Conservation (phyloP, 176 grass and related monocot species). For the Carex scoparia region DNA sequence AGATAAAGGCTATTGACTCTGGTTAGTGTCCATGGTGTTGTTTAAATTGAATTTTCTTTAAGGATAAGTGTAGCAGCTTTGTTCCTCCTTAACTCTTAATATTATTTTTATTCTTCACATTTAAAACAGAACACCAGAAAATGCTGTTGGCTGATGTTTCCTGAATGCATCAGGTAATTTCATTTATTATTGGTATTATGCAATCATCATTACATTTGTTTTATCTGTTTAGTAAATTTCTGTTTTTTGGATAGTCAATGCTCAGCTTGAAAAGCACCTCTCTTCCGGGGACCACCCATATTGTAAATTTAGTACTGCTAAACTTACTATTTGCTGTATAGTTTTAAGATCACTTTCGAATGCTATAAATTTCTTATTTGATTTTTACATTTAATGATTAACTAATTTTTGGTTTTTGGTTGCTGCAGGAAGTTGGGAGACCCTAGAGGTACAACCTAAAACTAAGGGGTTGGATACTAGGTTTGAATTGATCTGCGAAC, state of each 20-base stretch:
- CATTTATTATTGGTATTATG: constrained; percentile 14
- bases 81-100: background rate
- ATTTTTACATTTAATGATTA: background rate
- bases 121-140: constrained; percentile 75
- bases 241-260: background rate
- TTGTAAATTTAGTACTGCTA: constrained; percentile 92
- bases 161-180: constrained; percentile 81
- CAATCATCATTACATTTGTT: background rate
- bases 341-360: constrained; percentile 13
- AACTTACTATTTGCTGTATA: constrained; percentile 18
- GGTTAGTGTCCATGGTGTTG: constrained; percentile 32
- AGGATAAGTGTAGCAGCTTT: background rate
- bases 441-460: constrained; percentile 85
- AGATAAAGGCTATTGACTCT: constrained; percentile 98
- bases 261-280: constrained; percentile 95
- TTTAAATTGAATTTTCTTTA: constrained; percentile 16
- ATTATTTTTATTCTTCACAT: background rate
- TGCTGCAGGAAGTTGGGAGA: constrained; percentile 88
- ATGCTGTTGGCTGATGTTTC: constrained; percentile 72
- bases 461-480: constrained; percentile 91
- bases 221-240: constrained; percentile 18
- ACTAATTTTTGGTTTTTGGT: constrained; percentile 9
- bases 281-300: constrained; percentile 74
- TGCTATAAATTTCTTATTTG: constrained; percentile 3
- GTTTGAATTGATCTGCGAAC: constrained; percentile 79